Evolutionary conservation across 2,329 filamentous ascomycete species (phyloP).

Genomic region (Pezicula carpinea): DNA sequence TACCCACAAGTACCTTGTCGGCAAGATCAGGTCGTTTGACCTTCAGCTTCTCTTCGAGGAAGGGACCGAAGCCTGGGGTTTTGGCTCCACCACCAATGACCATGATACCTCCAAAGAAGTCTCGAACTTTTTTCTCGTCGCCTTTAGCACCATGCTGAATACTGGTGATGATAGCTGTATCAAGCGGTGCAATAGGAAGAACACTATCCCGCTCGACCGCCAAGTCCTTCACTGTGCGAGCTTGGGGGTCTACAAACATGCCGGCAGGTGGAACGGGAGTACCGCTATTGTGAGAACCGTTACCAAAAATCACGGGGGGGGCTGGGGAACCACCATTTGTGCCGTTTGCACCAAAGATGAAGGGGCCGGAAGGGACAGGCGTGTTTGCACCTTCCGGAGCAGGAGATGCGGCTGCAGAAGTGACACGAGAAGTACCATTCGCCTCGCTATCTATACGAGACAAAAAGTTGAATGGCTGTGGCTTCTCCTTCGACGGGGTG

Average conservation of each 20-base stretch:
- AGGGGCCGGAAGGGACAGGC: conserved; percentile 50
- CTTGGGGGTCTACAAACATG: conserved; percentile 35
- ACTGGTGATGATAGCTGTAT: conserved; percentile 83
- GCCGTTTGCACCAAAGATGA: conserved; percentile 45
- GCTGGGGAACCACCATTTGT: conserved; percentile 25
- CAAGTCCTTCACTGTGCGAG: conserved; percentile 36
- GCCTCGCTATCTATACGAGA: conserved; percentile 54
- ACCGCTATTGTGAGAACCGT: conserved; percentile 45
- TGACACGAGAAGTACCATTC: conserved; percentile 72
- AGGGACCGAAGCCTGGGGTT: conserved; percentile 72
- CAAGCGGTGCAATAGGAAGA: conserved; percentile 77
- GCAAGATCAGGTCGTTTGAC: conserved; percentile 55
- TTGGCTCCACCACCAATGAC: conserved; percentile 82
- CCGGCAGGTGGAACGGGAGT: conserved; percentile 34
- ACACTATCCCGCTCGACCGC: conserved; percentile 73
- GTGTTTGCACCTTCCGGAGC: conserved; percentile 73
- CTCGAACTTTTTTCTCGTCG: conserved; percentile 89
- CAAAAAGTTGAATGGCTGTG: conserved; percentile 66
- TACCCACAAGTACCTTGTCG: conserved; percentile 58
- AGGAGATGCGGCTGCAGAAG: conserved; percentile 80
- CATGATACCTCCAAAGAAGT: conserved; percentile 88
- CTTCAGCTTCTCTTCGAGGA: conserved; percentile 78
- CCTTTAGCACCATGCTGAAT: conserved; percentile 82
- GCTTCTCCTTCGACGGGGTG: conserved; percentile 58
- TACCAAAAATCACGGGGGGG: conserved; percentile 25